These are phyloP conservation scores for Globisporangium megalacanthum DNA, from an alignment of 352 stramenopile genomes.

Conservation along the genomic window DNA sequence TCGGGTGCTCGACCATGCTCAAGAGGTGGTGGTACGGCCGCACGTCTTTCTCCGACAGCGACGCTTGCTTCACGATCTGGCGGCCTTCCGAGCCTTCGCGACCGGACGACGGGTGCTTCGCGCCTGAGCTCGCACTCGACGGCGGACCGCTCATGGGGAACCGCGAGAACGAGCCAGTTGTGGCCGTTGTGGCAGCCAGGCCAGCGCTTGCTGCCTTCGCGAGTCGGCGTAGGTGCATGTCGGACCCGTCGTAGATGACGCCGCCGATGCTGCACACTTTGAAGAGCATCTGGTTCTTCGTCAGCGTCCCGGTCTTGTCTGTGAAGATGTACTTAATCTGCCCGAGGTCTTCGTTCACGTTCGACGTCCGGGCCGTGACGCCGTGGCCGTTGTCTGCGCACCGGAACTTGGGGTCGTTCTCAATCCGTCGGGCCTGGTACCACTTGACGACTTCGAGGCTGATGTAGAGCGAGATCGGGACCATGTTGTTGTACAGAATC, in stretches of 20 bases:
- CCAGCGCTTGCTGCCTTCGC: slow-evolving; percentile 27
- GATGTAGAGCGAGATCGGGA: slow-evolving; percentile 98
- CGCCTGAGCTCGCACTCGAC: slow-evolving; percentile 3
- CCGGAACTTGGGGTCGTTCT: slow-evolving; percentile 70
- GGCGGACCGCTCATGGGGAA: slow-evolving; percentile 1
- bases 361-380: slow-evolving; percentile 88
- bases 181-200: not conserved
- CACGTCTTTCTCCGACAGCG: slow-evolving; percentile 64
- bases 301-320: slow-evolving; percentile 99
- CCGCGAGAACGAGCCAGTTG: not conserved
- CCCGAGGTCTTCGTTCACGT: slow-evolving; percentile 94
- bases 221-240: slow-evolving; percentile 43
- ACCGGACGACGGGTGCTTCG: slow-evolving; percentile 4
- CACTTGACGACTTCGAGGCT: slow-evolving; percentile 96
- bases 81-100: slow-evolving; percentile 16
- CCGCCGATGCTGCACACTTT: slow-evolving; percentile 90
- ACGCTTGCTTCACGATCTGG: slow-evolving; percentile 32
- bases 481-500: slow-evolving; percentile 88
- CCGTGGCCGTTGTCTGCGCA: slow-evolving; percentile 42
- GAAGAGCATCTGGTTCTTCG: slow-evolving; percentile 99
- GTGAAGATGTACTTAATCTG: slow-evolving; percentile 99
- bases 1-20: slow-evolving; percentile 63
- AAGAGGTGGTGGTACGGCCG: slow-evolving; percentile 55
- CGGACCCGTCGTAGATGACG: slow-evolving; percentile 82
- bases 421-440: slow-evolving; percentile 92